These are phyloP conservation scores for Pelargonium nanum DNA, from an alignment of 345 rosid genomes.

Conservation along the genomic window DNA sequence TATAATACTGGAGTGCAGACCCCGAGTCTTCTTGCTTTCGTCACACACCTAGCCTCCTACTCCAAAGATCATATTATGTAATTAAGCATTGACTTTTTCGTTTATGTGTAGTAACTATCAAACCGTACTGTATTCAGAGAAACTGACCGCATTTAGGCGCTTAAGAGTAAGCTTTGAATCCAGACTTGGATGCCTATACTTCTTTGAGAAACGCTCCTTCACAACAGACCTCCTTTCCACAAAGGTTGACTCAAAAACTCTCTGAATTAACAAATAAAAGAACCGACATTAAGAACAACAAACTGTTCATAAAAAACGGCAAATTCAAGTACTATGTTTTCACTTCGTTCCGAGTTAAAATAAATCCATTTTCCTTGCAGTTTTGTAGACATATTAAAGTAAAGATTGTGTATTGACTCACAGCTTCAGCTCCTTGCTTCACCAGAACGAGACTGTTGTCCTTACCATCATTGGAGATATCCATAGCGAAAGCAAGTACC, in stretches of 20 bases:
- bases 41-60: slow-evolving; percentile 95
- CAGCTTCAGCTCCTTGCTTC: slow-evolving; percentile 86
- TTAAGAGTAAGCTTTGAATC: slow-evolving; percentile 77
- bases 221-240: slow-evolving; percentile 61
- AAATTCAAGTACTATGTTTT: background rate
- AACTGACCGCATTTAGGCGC: slow-evolving; percentile 81
- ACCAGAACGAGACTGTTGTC: slow-evolving; percentile 32
- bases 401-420: slow-evolving; percentile 18
- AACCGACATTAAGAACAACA: background rate
- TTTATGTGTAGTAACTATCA: background rate
- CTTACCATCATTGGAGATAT: slow-evolving; percentile 12
- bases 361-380: background rate
- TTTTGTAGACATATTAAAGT: slow-evolving; percentile 1
- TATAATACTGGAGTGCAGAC: slow-evolving; percentile 70
- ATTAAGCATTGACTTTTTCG: background rate
- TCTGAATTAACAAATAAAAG: slow-evolving; percentile 28
- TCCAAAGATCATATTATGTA: slow-evolving; percentile 4
- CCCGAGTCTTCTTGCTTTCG: slow-evolving; percentile 87
- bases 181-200: slow-evolving; percentile 82
- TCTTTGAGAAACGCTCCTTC: slow-evolving; percentile 91
- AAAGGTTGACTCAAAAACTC: slow-evolving; percentile 70
- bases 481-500: slow-evolving; percentile 16
- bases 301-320: background rate
- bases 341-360: background rate
- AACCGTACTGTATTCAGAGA: background rate